Evolutionary conservation across 2,329 filamentous ascomycete species (phyloP), one percentile per base, ranked within the genome.

Genomic region (Diaporthe amygdali): DNA sequence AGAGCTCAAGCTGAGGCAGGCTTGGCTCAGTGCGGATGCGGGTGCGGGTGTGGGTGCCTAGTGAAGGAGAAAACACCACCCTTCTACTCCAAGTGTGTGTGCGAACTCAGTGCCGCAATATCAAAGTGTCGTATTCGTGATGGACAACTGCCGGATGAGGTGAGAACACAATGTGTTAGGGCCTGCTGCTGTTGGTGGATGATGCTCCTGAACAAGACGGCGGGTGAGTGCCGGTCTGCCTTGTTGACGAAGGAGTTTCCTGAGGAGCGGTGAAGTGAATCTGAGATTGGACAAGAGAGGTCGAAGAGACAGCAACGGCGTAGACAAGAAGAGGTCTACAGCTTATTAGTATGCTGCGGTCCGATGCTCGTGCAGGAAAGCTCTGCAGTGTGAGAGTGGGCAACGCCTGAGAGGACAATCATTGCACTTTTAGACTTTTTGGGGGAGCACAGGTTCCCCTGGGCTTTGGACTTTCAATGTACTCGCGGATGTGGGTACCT

Each of bases 291-390:
- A 64, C 59, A 64, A 49, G 59, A 49, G 44, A 49, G 59, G 49
- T 37, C 59, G n/a, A 12, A 64, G 59, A 64, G 44, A 37, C 59
- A 37, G 14, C 59, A 64, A 64, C 59, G 59, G 44, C 41, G 30
- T 64, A 64, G 59, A 49, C 20, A 37, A 47, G 59, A 49, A 49
- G 59, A 64, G 59, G 44, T n/a, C 59, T 64, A 64, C 59, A 64
- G 44, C 59, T 64, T 64, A 64, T 64, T 64, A 64, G 59, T 64
- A 64, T 64, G 59, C 44, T 64, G 44, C n/a, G 59, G 59, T 49
- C 59, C 30, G 30, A 64, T 64, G 59, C 59, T 64, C 59, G n/a
- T 49, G 41, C 41, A 64, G 44, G 30, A 64, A 64, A 64, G 59
- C 59, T 64, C 59, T 63, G 59, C 44, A 49, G 59, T 64, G 30